Percentiles rank a stretch among this genome's conserved stretches.
Evolutionary conservation across 441 rosid species (phyloP).

Genomic region (Brassica hybrid): DNA sequence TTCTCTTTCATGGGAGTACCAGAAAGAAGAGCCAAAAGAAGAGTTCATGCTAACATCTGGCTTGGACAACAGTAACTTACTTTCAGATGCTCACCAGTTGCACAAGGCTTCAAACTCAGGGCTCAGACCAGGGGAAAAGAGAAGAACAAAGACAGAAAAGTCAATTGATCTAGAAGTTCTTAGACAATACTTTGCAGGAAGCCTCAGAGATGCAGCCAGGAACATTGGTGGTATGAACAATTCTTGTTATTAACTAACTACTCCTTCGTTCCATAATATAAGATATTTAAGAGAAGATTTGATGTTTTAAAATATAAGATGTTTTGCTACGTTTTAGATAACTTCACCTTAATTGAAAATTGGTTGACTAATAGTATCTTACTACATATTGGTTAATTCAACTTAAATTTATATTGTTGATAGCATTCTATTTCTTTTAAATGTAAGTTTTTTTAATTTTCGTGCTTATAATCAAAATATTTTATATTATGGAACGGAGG

Average conservation of each 20-base stretch:
- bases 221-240: conserved; percentile 72
- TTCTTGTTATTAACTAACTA: neutral
- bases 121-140: conserved; percentile 54
- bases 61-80: conserved; percentile 48
- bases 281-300: too few relatives aligned
- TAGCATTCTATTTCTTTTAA: too few relatives aligned
- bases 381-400: too few relatives aligned
- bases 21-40: conserved; percentile 66
- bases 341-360: too few relatives aligned
- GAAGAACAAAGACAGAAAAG: conserved; percentile 73
- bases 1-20: conserved; percentile 65
- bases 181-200: conserved; percentile 81
- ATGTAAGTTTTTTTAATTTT: too few relatives aligned
- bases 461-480: too few relatives aligned
- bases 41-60: conserved; percentile 55
- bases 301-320: too few relatives aligned
- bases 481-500: too few relatives aligned
- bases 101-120: conserved; percentile 42
- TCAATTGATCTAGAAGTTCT: conserved; percentile 76
- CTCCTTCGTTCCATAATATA: too few relatives aligned
- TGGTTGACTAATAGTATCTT: too few relatives aligned
- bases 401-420: too few relatives aligned
- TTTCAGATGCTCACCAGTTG: conserved; percentile 33
- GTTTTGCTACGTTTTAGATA: too few relatives aligned
- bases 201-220: conserved; percentile 92